phyloP scores from a whole-genome alignment of 768 basidiomycete species.

The Rossbeevera mucosa region DNA sequence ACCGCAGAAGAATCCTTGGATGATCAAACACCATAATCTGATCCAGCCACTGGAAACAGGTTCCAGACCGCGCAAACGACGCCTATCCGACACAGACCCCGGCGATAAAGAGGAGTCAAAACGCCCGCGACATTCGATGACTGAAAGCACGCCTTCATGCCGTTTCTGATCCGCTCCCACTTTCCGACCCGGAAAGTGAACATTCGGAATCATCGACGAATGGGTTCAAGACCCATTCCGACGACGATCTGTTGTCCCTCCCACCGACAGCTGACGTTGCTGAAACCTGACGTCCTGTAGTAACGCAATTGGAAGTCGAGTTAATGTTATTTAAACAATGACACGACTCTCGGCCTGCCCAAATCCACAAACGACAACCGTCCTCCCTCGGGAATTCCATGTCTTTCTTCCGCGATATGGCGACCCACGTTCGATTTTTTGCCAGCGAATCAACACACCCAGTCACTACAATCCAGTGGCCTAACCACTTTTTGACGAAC shows the following conservation, averaged over 20 bases:
- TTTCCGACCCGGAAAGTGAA: constrained; percentile 7
- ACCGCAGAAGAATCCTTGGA: background rate
- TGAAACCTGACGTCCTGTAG: constrained; percentile 23
- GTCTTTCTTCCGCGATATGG: background rate
- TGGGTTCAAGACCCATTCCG: constrained; percentile 34
- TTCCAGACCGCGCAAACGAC: constrained; percentile 26
- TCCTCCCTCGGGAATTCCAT: background rate
- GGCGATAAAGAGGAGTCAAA: background rate
- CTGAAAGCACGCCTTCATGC: background rate
- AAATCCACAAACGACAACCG: background rate
- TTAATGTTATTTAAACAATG: constrained; percentile 29
- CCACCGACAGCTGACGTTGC: constrained; percentile 1
- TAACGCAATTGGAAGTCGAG: constrained; percentile 31
- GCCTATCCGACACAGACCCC: constrained; percentile 1
- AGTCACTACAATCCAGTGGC: background rate
- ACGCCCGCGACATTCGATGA: background rate
- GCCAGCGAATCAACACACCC: background rate
- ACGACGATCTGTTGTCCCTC: constrained; percentile 15
- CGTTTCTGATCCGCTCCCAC: background rate
- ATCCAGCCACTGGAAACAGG: background rate
- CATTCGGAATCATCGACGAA: constrained; percentile 32
- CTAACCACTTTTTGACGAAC: background rate
- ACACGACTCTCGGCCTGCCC: constrained; percentile 18
- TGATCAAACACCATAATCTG: background rate
- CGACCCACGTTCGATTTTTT: background rate